Evolutionary conservation across 768 basidiomycete species (phyloP).

Genomic region (Coprinellus aureogranulatus): DNA sequence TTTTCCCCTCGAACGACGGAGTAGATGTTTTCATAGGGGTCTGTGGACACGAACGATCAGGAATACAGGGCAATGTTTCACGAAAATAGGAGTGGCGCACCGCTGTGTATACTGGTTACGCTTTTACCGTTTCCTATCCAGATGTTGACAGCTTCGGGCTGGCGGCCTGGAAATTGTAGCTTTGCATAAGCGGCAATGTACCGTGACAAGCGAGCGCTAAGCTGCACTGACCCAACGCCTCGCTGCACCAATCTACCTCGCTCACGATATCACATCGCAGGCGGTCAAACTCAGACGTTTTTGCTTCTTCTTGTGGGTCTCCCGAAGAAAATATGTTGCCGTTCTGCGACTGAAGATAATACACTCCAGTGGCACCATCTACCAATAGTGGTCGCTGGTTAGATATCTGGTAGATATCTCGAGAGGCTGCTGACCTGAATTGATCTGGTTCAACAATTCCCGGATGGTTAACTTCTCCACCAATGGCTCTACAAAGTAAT

Average conservation of each 20-base stretch:
- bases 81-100: slow-evolving; percentile 34
- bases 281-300: slow-evolving; percentile 56
- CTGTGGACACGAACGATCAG: slow-evolving; percentile 27
- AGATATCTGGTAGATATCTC: neutral
- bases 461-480: slow-evolving; percentile 66
- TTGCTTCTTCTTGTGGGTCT: slow-evolving; percentile 20
- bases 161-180: slow-evolving; percentile 44
- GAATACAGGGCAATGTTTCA: neutral
- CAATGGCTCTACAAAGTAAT: slow-evolving; percentile 77
- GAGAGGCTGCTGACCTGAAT: slow-evolving; percentile 6
- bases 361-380: slow-evolving; percentile 35
- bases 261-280: slow-evolving; percentile 65
- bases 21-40: slow-evolving; percentile 94
- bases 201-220: neutral
- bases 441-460: slow-evolving; percentile 43
- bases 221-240: slow-evolving; percentile 70
- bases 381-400: neutral
- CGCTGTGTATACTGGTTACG: slow-evolving; percentile 83
- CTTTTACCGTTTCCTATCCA: slow-evolving; percentile 85
- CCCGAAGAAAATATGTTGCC: slow-evolving; percentile 71
- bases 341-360: slow-evolving; percentile 89
- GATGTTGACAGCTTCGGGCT: slow-evolving; percentile 85
- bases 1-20: slow-evolving; percentile 82
- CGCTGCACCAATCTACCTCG: slow-evolving; percentile 71
- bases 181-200: neutral